phyloP scores from a whole-genome alignment of 2,329 filamentous ascomycete genomes.

The Zasmidium cellare region DNA sequence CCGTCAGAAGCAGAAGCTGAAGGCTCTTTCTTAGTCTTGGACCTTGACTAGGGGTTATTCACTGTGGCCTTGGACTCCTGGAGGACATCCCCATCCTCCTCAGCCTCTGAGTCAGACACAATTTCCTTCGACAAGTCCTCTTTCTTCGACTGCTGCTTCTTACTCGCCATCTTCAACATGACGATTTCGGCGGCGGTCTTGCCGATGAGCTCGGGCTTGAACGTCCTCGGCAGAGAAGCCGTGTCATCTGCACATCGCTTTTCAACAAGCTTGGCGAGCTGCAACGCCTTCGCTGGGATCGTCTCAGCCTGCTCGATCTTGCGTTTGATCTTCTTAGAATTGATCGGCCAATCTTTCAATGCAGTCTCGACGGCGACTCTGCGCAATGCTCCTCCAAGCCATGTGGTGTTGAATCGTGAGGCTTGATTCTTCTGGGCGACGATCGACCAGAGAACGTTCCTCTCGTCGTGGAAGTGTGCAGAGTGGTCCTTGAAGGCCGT shows the following conservation, averaged over 20 bases:
- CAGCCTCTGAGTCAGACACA: slow-evolving; percentile 5
- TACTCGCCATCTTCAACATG: slow-evolving; percentile 15
- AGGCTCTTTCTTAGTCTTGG: not conserved
- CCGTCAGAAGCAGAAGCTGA: not conserved
- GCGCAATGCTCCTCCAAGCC: slow-evolving; percentile 20
- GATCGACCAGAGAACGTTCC: slow-evolving; percentile 38
- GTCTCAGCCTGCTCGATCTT: slow-evolving; percentile 19
- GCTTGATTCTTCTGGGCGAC: slow-evolving; percentile 27
- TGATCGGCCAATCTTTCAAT: slow-evolving; percentile 24
- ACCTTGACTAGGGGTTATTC: not conserved
- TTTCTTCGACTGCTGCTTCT: slow-evolving; percentile 1
- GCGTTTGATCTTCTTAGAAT: slow-evolving; percentile 16
- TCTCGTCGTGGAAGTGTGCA: slow-evolving; percentile 29
- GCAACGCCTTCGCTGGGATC: slow-evolving; percentile 19
- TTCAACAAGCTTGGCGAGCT: slow-evolving; percentile 20
- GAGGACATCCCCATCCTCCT: slow-evolving; percentile 5
- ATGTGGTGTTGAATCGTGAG: slow-evolving; percentile 26
- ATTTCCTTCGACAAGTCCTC: not conserved
- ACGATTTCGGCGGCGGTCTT: slow-evolving; percentile 18
- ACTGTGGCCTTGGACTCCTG: not conserved
- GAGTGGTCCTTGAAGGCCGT: slow-evolving; percentile 23
- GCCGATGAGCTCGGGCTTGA: slow-evolving; percentile 17
- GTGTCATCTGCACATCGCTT: slow-evolving; percentile 11
- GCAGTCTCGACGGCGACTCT: slow-evolving; percentile 31
- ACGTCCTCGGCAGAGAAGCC: slow-evolving; percentile 17